Conservation (phyloP, 768 basidiomycete species). For the Leccinum barrowsii region DNA sequence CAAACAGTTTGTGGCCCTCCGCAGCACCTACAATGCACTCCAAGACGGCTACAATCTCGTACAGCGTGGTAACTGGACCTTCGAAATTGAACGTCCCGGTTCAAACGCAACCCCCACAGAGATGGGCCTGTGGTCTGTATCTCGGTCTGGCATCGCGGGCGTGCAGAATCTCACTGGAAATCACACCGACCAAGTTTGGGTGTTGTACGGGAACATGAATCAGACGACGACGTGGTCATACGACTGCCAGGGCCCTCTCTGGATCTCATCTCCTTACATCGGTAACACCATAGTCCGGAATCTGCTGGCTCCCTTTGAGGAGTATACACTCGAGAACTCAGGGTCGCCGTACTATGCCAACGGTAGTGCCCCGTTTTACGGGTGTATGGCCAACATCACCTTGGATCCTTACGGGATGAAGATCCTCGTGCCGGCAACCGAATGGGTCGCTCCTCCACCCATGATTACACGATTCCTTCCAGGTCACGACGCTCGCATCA, state of each 20-base stretch:
- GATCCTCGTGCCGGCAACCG: constrained; percentile 60
- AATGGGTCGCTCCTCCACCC: constrained; percentile 73
- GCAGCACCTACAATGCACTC: constrained; percentile 63
- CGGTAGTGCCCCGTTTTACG: constrained; percentile 58
- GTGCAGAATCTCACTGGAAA: constrained; percentile 63
- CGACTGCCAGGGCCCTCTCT: constrained; percentile 52
- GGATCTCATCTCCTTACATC: constrained; percentile 80
- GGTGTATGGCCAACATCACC: constrained; percentile 65
- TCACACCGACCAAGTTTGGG: constrained; percentile 69
- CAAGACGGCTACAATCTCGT: constrained; percentile 89
- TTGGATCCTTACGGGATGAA: constrained; percentile 81
- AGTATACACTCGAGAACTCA: constrained; percentile 66
- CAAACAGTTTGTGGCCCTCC: constrained; percentile 68
- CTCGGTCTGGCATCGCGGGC: constrained; percentile 55
- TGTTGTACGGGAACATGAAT: constrained; percentile 88
- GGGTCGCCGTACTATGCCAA: constrained; percentile 59
- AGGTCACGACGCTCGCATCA: constrained; percentile 80
- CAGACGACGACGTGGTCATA: constrained; percentile 58
- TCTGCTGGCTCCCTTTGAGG: constrained; percentile 80
- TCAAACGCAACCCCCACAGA: constrained; percentile 80
- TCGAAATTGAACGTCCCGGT: constrained; percentile 73
- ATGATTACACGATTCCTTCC: constrained; percentile 77
- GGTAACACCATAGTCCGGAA: constrained; percentile 65
- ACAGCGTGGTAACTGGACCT: constrained; percentile 83
- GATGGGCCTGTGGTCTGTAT: constrained; percentile 84